Evolutionary conservation across 2,329 filamentous ascomycete genomes (phyloP), one percentile per base, ranked within the genome.

Genomic region (Xylariales sp.): DNA sequence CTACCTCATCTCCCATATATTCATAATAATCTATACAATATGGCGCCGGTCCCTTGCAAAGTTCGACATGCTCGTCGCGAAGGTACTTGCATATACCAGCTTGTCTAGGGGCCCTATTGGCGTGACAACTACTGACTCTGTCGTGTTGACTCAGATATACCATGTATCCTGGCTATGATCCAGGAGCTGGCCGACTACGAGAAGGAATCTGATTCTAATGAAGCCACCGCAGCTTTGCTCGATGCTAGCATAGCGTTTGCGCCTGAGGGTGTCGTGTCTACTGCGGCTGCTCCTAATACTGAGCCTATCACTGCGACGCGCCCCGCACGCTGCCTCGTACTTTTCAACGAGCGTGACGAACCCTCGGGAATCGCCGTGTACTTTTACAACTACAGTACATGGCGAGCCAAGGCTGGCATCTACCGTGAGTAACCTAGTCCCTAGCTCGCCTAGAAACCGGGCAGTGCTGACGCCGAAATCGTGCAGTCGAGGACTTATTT

Each of bases 371-470:
- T 97, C 87, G 94, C 94, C 1, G 81, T 97, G 48, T 97, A 94
- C 82, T 98, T 97, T 80, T 94, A 95, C 85, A 98, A 95, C 81
- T 98, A 97, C 82, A 93, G 90, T 76, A 97, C 95, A 0, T 98
- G 96, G 96, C 88, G 92, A 8, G 88, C 92, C n/a, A 88, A 87
- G 53, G 89, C 94, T 0, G 95, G 95, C 2, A 92, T 99, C 76
- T 97, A 97, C 80, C 89, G 69, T 71, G 30, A 59, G 69, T 62
- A 5, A 18, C 36, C 23, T 36, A 16, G 2, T 4, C 12, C 12
- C 28, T 39, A 12, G 61, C 18, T 18, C 12, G 8, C 10, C 7
- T 7, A 3, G 4, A 39, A 34, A 5, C 12, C 45, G 8, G 9
- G 5, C 23, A 16, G 52, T 59, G 54, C 60, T 62, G 23, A 69